Conservation (phyloP, 106 monocot genomes). For the Vanilla planifolia region DNA sequence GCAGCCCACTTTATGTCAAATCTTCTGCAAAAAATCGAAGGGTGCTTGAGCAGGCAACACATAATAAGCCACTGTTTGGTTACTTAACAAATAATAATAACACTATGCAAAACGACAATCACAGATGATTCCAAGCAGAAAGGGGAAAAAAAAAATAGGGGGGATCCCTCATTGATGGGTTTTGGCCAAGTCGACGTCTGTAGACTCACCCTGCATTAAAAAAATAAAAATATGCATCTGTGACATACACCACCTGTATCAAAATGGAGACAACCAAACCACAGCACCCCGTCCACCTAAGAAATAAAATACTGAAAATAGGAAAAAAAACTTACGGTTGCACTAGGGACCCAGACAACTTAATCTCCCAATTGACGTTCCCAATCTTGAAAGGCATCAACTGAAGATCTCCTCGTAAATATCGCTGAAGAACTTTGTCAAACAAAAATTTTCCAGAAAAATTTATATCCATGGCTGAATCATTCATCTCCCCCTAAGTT, state of each 20-base stretch:
- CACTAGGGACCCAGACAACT: conserved; percentile 81
- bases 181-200: too few relatives aligned
- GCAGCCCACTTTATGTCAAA: conserved; percentile 99
- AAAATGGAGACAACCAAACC: too few relatives aligned
- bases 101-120: too few relatives aligned
- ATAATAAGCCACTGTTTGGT: too few relatives aligned
- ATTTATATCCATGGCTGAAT: conserved; percentile 91
- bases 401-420: conserved; percentile 49
- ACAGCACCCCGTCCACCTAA: too few relatives aligned
- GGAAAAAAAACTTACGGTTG: conserved; percentile 60
- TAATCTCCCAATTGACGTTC: conserved; percentile 89
- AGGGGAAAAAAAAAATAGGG: too few relatives aligned
- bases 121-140: too few relatives aligned
- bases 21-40: conserved; percentile 40
- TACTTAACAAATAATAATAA: too few relatives aligned
- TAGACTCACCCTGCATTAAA: too few relatives aligned
- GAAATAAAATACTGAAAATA: background rate
- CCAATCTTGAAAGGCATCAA: conserved; percentile 81
- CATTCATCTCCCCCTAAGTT: conserved; percentile 83
- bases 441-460: conserved; percentile 78
- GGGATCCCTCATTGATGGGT: too few relatives aligned
- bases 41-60: background rate
- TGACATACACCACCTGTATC: too few relatives aligned
- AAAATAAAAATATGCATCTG: too few relatives aligned
- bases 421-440: conserved; percentile 70